Conservation (phyloP, 495 filamentous ascomycete species). For the Xeromyces bisporus region DNA sequence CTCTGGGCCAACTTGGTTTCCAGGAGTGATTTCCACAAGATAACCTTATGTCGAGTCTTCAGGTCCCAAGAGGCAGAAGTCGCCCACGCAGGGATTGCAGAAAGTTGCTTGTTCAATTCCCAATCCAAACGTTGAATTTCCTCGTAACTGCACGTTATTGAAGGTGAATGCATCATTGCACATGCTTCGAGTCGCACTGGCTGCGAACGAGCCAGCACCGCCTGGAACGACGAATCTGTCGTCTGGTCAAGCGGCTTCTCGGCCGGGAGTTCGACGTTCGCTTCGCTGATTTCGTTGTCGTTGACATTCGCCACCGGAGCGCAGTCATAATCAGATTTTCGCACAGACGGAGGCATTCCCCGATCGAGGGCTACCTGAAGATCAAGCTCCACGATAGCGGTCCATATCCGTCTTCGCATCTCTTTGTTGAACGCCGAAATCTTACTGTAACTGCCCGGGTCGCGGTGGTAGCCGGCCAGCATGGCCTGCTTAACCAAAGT, state of each 20-base stretch:
- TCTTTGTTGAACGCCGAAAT: constrained; percentile 43
- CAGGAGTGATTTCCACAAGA: constrained; percentile 17
- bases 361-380: constrained; percentile 43
- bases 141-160: constrained; percentile 26
- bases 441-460: constrained; percentile 31
- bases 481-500: constrained; percentile 38
- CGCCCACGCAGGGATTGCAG: constrained; percentile 20
- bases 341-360: constrained; percentile 39
- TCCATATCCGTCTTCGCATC: constrained; percentile 53
- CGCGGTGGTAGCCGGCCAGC: constrained; percentile 39
- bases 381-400: constrained; percentile 44
- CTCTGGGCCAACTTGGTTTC: constrained; percentile 22
- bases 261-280: constrained; percentile 15
- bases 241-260: constrained; percentile 14
- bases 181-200: constrained; percentile 22
- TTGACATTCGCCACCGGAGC: constrained; percentile 35
- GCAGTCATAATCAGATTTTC: constrained; percentile 40
- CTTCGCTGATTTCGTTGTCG: constrained; percentile 25
- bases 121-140: constrained; percentile 27
- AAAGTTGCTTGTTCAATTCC: constrained; percentile 22
- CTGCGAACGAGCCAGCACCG: constrained; percentile 16
- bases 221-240: constrained; percentile 26
- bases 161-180: constrained; percentile 25
- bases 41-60: constrained; percentile 15
- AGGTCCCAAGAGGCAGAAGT: constrained; percentile 9